A percentile compares a stretch with the other conserved stretches of the same genome.
Conservation (phyloP, 164 flowering plant genomes). For the Berberis thunbergii region DNA sequence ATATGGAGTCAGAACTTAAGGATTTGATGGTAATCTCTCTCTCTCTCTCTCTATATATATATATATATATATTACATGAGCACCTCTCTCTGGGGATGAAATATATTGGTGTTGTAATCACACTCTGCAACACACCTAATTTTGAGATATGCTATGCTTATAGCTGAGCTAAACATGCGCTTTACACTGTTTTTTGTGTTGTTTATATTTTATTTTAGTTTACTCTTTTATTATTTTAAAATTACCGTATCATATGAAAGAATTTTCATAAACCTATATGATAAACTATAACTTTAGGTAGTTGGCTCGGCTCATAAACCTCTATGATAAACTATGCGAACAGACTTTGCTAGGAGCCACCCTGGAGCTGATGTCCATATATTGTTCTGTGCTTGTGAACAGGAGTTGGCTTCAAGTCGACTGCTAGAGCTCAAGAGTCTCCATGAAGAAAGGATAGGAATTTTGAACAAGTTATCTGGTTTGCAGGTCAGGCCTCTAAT, state of each 20-base stretch:
- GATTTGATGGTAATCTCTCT: conserved; percentile 48
- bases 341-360: neutral
- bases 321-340: neutral
- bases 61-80: neutral
- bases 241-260: too few species aligned
- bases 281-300: neutral
- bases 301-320: too few species aligned
- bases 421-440: conserved; percentile 47
- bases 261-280: too few species aligned
- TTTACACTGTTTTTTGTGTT: too few species aligned
- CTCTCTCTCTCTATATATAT: conserved; percentile 4
- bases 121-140: too few species aligned
- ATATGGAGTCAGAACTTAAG: conserved; percentile 62
- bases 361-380: conserved; percentile 3
- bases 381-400: conserved; percentile 14
- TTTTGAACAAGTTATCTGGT: conserved; percentile 38
- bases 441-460: conserved; percentile 62
- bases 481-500: conserved; percentile 49
- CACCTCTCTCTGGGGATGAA: neutral
- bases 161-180: too few species aligned
- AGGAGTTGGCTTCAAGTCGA: conserved; percentile 61
- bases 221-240: too few species aligned
- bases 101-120: too few species aligned
- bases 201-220: too few species aligned
- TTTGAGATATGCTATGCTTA: too few species aligned